Evolutionary conservation across 176 grass and related monocot genomes (phyloP), one percentile per base, ranked within the genome.

Genomic region (Alloteropsis semialata): DNA sequence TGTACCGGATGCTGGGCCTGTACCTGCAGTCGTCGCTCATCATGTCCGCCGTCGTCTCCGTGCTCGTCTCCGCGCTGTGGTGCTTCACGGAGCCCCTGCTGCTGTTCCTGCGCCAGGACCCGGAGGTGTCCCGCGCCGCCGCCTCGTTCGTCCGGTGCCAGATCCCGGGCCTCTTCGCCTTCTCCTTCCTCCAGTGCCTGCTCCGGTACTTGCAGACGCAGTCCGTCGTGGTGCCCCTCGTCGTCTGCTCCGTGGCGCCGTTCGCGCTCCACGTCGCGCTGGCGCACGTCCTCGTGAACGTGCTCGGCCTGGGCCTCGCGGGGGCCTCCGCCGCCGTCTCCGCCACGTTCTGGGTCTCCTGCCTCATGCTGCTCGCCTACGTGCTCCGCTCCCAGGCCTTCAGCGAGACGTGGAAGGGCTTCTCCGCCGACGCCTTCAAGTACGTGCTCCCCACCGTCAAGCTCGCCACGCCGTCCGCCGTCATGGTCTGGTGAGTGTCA

Each of bases 121-220:
- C 93, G 0, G 75, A 87, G 79, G 93, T 93, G 61, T 78, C 93
- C 64, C 69, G 30, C 55, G 79, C 92, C 75, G 90, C 91, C 1
- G 87, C 79, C 2, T 18, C 81, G 32, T 98, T 93, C 82, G 79
- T 98, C 5, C 84, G 55, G 28, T 80, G 37, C 49, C 69, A 93
- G 67, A 59, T 90, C 6, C 96, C 93, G 0, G 93, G 93, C 22
- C 60, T 98, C 49, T 93, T 93, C 32, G 96, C 96, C 10, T 95
- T 78, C 57, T 66, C 87, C 16, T 84, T 66, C 79, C 5, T 92
- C 43, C 96, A 98, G 84, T 93, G 93, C 91, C 39, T 87, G 57
- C 68, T 93, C 48, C 88, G 96, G 41, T 98, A 93, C 70, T 85
- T 98, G 19, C 96, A 98, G 70, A 93, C 91, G 57, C 96, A 98